Percentiles rank a stretch among this genome's conserved stretches.
These are phyloP conservation scores for Aspergillus nomiae DNA, from an alignment of 2,329 filamentous ascomycete genomes.

Conservation along the genomic window DNA sequence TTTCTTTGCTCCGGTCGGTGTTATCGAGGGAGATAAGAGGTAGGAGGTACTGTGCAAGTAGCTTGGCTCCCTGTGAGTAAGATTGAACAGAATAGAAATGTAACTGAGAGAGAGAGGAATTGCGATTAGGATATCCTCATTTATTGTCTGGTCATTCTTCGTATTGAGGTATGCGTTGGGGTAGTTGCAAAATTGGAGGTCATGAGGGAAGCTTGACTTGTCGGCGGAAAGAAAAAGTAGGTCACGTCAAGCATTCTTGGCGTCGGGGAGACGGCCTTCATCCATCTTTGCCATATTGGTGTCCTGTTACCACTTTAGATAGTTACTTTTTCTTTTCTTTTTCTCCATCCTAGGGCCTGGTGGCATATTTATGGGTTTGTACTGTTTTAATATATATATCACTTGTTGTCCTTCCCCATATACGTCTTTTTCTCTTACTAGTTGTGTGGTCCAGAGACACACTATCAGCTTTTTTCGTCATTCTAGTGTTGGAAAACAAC, in stretches of 20 bases:
- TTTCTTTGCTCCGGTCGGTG: neutral
- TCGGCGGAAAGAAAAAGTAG: neutral
- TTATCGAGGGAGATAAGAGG: neutral
- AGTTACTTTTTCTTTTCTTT: too few species aligned
- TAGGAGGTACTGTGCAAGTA: neutral
- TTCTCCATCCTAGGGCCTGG: too few species aligned
- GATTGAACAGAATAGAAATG: constrained; percentile 3
- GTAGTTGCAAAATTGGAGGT: neutral
- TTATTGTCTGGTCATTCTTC: neutral
- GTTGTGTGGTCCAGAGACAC: too few species aligned
- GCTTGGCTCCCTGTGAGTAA: neutral
- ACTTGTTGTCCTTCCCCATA: too few species aligned
- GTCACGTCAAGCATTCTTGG: neutral
- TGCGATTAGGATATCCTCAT: neutral
- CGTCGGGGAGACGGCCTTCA: neutral
- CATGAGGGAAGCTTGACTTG: neutral
- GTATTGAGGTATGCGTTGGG: neutral
- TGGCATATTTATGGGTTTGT: too few species aligned
- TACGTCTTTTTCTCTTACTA: too few species aligned
- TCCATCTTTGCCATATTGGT: too few species aligned
- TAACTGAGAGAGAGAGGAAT: neutral
- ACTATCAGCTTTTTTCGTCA: too few species aligned
- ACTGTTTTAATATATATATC: too few species aligned
- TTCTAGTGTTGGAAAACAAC: too few species aligned
- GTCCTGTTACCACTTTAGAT: too few species aligned